A percentile compares a stretch with the other conserved stretches of the same genome.
phyloP scores from a whole-genome alignment of 768 basidiomycete species.

The Fomitopsis serialis region DNA sequence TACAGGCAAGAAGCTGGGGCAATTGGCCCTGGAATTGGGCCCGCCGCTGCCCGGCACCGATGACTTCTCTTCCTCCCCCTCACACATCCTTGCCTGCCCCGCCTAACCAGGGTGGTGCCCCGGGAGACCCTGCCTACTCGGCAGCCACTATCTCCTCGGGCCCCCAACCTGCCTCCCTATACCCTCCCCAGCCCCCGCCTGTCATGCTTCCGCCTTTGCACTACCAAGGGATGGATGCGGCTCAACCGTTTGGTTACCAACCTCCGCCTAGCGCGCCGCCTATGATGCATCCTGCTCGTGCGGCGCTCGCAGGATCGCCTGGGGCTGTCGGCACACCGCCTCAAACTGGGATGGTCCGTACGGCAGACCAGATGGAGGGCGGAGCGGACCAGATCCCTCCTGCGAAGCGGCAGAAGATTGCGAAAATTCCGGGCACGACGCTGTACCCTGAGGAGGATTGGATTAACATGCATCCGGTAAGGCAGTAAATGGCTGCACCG shows the following conservation, averaged over 20 bases:
- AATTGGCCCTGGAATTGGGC: conserved; percentile 85
- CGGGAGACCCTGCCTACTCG: conserved; percentile 51
- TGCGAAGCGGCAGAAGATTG: conserved; percentile 83
- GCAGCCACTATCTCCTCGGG: conserved; percentile 89
- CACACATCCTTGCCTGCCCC: conserved; percentile 72
- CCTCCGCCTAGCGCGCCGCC: conserved; percentile 42
- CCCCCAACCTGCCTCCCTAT: conserved; percentile 82
- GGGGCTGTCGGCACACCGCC: conserved; percentile 32
- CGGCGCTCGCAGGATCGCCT: conserved; percentile 45
- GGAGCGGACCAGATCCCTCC: conserved; percentile 60
- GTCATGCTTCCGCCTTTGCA: conserved; percentile 84
- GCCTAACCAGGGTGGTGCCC: conserved; percentile 43
- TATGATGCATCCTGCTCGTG: conserved; percentile 22
- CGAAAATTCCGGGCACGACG: conserved; percentile 79
- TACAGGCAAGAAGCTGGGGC: conserved; percentile 68
- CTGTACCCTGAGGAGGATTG: conserved; percentile 87
- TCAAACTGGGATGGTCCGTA: conserved; percentile 68
- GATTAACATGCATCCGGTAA: conserved; percentile 82
- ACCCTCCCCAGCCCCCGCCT: conserved; percentile 50
- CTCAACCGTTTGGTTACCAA: conserved; percentile 77
- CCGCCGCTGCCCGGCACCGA: conserved; percentile 63
- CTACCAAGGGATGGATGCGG: conserved; percentile 73
- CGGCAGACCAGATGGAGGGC: conserved; percentile 80
- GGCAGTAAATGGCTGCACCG: conserved; percentile 9
- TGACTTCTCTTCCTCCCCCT: conserved; percentile 60